A percentile compares a stretch with the other conserved stretches of the same genome.
These are phyloP conservation scores for Cryptococcus wingfieldii DNA, from an alignment of 1,284 basidiomycete genomes.

Conservation along the genomic window DNA sequence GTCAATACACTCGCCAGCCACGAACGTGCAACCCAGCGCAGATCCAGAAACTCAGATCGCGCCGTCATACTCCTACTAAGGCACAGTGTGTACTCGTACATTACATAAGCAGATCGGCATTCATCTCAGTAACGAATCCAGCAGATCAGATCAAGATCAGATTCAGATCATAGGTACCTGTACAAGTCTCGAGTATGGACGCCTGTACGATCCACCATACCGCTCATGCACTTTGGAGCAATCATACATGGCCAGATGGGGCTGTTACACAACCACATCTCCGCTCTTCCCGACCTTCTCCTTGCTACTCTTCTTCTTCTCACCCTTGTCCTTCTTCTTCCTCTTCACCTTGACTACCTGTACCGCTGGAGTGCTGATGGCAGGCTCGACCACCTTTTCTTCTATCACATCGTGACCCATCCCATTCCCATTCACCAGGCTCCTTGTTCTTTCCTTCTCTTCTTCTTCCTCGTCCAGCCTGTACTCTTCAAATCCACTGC, in stretches of 20 bases:
- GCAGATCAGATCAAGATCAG: too few relatives aligned
- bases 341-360: constrained; percentile 43
- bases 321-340: constrained; percentile 47
- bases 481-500: constrained; percentile 58
- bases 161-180: too few relatives aligned
- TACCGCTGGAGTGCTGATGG: constrained; percentile 22
- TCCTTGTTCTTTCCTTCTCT: constrained; percentile 47
- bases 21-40: neutral
- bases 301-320: constrained; percentile 29
- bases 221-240: too few relatives aligned
- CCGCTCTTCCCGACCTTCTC: constrained; percentile 1
- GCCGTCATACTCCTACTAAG: too few relatives aligned
- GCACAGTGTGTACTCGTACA: too few relatives aligned
- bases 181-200: too few relatives aligned
- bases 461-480: constrained; percentile 51
- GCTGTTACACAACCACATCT: too few relatives aligned
- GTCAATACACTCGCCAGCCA: neutral
- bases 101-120: too few relatives aligned
- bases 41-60: too few relatives aligned
- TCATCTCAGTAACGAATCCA: too few relatives aligned
- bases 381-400: constrained; percentile 15
- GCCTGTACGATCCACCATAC: too few relatives aligned
- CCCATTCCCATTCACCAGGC: constrained; percentile 13
- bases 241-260: too few relatives aligned
- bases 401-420: constrained; percentile 1